A percentile compares a stretch with the other conserved stretches of the same genome.
Evolutionary conservation across 345 rosid genomes (phyloP).

Genomic region (Eucalyptus camaldulensis): DNA sequence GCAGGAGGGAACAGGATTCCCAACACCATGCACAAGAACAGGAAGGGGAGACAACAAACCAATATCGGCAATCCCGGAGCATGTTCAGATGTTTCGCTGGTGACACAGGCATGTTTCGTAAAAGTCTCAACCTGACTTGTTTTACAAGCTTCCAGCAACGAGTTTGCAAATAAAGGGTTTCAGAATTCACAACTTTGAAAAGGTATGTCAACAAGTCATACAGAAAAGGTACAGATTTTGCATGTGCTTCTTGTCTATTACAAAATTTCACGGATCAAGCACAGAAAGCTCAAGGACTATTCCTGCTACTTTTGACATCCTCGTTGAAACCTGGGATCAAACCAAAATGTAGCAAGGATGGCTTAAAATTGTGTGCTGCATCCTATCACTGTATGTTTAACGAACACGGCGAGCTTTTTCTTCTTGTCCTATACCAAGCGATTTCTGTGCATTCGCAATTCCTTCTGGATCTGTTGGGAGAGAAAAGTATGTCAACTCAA

Average conservation of each 20-base stretch:
- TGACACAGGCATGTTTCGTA: background rate
- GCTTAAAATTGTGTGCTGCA: background rate
- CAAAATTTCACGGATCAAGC: background rate
- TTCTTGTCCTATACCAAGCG: conserved; percentile 93
- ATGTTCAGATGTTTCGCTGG: background rate
- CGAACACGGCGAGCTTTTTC: conserved; percentile 74
- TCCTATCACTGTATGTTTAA: conserved; percentile 2
- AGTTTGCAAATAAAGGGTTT: background rate
- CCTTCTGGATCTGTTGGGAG: conserved; percentile 76
- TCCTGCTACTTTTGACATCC: background rate
- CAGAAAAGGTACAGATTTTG: background rate
- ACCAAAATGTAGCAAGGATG: background rate
- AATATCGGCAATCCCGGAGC: background rate
- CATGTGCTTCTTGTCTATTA: background rate
- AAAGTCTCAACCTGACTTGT: background rate
- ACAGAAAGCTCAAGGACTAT: background rate
- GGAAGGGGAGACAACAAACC: background rate
- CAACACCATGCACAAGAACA: background rate
- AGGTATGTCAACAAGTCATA: background rate
- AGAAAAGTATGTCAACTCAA: background rate
- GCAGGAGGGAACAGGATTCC: background rate
- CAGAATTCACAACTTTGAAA: background rate
- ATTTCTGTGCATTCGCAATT: conserved; percentile 86
- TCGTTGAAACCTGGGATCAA: background rate
- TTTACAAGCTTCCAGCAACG: background rate